phyloP scores from a whole-genome alignment of 169 alveolate genomes.

The Plasmodium vivax region DNA sequence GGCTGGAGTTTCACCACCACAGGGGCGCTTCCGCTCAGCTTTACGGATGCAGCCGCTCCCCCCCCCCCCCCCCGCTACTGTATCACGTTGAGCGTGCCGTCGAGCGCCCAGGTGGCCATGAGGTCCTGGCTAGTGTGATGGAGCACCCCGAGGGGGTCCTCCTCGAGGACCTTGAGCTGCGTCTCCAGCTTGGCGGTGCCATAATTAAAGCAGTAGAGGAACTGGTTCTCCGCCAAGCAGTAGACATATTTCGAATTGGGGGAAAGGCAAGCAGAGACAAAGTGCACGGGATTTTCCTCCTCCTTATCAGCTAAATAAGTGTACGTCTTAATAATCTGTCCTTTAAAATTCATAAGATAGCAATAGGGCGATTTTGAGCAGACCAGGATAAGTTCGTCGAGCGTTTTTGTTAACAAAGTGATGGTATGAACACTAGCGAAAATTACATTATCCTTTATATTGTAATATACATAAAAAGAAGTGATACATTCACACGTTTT shows the following conservation, averaged over 20 bases:
- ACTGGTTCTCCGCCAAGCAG: slow-evolving; percentile 81
- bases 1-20: not conserved
- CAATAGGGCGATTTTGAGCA: slow-evolving; percentile 82
- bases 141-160: slow-evolving; percentile 47
- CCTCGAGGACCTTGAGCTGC: slow-evolving; percentile 71
- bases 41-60: not conserved
- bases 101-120: slow-evolving; percentile 74
- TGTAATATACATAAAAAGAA: slow-evolving; percentile 80
- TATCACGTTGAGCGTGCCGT: slow-evolving; percentile 55
- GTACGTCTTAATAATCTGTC: slow-evolving; percentile 77
- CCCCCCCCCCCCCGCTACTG: not conserved
- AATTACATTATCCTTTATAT: slow-evolving; percentile 46
- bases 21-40: not conserved
- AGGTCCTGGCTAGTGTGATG: slow-evolving; percentile 37
- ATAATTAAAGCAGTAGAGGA: slow-evolving; percentile 81
- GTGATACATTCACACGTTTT: slow-evolving; percentile 79
- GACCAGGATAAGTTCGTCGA: slow-evolving; percentile 79
- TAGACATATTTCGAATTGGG: slow-evolving; percentile 80
- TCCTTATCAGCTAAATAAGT: slow-evolving; percentile 65
- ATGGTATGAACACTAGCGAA: slow-evolving; percentile 37
- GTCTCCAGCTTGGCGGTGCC: slow-evolving; percentile 74
- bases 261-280: slow-evolving; percentile 73
- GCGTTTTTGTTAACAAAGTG: slow-evolving; percentile 52
- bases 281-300: slow-evolving; percentile 14
- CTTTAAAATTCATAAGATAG: slow-evolving; percentile 80